phyloP scores from a whole-genome alignment of 495 filamentous ascomycete genomes.

The Beverwykella pulmonaria region DNA sequence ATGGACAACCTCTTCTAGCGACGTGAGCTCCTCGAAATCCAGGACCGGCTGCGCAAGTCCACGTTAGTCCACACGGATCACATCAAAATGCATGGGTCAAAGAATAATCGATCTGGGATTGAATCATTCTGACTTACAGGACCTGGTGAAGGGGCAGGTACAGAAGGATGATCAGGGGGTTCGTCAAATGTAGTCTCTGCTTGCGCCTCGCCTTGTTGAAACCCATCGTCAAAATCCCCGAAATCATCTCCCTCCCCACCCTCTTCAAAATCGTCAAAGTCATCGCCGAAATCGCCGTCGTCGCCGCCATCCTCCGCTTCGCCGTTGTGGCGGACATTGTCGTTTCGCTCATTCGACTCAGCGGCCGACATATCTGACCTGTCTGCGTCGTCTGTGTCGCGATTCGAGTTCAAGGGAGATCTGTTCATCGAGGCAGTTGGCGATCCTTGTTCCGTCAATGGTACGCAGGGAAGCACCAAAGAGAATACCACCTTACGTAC shows the following conservation, averaged over 20 bases:
- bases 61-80: constrained; percentile 33
- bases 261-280: constrained; percentile 96
- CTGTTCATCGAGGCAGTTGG: constrained; percentile 49
- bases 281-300: constrained; percentile 70
- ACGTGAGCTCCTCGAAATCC: constrained; percentile 61
- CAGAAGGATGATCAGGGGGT: constrained; percentile 43
- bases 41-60: constrained; percentile 61
- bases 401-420: constrained; percentile 35
- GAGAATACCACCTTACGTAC: constrained; percentile 50
- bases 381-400: constrained; percentile 23
- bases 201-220: constrained; percentile 61
- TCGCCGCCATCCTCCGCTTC: constrained; percentile 45
- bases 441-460: constrained; percentile 63
- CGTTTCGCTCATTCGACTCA: constrained; percentile 48
- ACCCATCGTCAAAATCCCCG: constrained; percentile 88
- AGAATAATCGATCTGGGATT: constrained; percentile 29
- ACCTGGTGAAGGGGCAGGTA: constrained; percentile 38
- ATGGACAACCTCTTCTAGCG: constrained; percentile 28
- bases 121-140: constrained; percentile 41
- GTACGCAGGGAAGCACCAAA: constrained; percentile 51
- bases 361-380: constrained; percentile 39
- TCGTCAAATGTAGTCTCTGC: constrained; percentile 49
- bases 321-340: constrained; percentile 45
- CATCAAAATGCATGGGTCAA: constrained; percentile 11
- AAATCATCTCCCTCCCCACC: constrained; percentile 69